Conservation (phyloP, 768 basidiomycete species). For the Candolleomyces efflorescens region DNA sequence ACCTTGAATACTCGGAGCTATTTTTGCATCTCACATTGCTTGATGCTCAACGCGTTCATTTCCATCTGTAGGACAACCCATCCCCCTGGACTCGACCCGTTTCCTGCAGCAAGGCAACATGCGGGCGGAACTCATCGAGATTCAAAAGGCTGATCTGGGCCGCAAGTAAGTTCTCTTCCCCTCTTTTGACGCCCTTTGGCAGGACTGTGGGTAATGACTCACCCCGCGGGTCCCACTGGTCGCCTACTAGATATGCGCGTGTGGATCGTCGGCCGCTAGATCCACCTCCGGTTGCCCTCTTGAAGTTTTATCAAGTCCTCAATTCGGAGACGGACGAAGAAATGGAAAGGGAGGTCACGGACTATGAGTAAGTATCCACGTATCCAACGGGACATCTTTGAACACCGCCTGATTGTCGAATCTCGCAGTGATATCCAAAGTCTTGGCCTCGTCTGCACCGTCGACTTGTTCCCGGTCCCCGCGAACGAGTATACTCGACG, state of each 20-base stretch:
- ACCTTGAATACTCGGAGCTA: not conserved
- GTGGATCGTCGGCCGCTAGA: conserved; percentile 64
- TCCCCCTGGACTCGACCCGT: conserved; percentile 54
- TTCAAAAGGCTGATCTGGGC: conserved; percentile 65
- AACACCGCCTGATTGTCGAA: conserved; percentile 5
- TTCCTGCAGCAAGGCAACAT: conserved; percentile 51
- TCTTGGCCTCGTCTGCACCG: conserved; percentile 71
- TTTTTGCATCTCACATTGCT: too few species aligned
- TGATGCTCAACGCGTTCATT: too few species aligned
- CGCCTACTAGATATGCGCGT: conserved; percentile 43
- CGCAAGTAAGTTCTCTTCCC: conserved; percentile 47
- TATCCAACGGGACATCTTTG: conserved; percentile 2
- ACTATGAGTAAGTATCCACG: conserved; percentile 39
- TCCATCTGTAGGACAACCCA: conserved; percentile 41
- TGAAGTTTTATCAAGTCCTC: conserved; percentile 44
- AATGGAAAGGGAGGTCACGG: conserved; percentile 36
- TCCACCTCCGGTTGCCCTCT: conserved; percentile 58
- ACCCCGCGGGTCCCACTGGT: too few species aligned
- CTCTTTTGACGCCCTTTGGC: conserved; percentile 1
- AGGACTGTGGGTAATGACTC: too few species aligned
- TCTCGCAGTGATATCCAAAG: conserved; percentile 49
- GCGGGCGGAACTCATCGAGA: conserved; percentile 50
- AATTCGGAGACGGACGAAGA: conserved; percentile 38
- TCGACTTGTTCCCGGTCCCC: conserved; percentile 69
- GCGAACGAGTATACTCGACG: conserved; percentile 9